These are phyloP conservation scores for Pichia sp. DNA, from an alignment of 1,139 yeast species.

Conservation along the genomic window DNA sequence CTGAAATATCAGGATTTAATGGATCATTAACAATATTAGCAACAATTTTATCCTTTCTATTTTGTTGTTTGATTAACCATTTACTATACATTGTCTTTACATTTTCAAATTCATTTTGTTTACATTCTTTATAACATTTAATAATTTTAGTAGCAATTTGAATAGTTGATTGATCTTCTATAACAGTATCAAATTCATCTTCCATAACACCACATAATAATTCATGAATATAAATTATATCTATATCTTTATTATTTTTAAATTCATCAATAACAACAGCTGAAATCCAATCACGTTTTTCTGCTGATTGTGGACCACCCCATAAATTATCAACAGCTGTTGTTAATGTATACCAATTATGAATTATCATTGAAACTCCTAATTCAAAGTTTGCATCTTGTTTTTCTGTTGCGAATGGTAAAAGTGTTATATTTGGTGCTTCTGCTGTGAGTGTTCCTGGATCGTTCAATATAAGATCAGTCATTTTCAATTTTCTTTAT, in stretches of 20 bases:
- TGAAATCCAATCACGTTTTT: constrained; percentile 92
- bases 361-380: constrained; percentile 87
- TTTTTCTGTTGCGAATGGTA: constrained; percentile 48
- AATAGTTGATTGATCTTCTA: constrained; percentile 85
- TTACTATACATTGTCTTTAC: constrained; percentile 56
- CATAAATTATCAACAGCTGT: constrained; percentile 94
- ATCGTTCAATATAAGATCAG: constrained; percentile 26
- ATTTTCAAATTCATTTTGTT: constrained; percentile 41
- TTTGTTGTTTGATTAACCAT: constrained; percentile 51
- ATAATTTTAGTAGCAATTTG: constrained; percentile 65
- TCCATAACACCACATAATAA: constrained; percentile 83
- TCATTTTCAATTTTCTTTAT: constrained; percentile 1
- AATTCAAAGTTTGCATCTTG: constrained; percentile 83
- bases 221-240: constrained; percentile 75
- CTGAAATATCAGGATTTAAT: constrained; percentile 46
- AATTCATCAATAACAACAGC: constrained; percentile 79
- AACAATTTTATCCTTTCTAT: constrained; percentile 30
- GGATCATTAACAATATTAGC: constrained; percentile 47
- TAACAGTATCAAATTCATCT: constrained; percentile 85
- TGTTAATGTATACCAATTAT: constrained; percentile 81
- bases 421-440: constrained; percentile 34
- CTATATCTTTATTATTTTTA: constrained; percentile 54
- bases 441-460: constrained; percentile 31
- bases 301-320: constrained; percentile 93
- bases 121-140: constrained; percentile 60